phyloP scores from a whole-genome alignment of 495 filamentous ascomycete species.

The Bryoglossum gracile region DNA sequence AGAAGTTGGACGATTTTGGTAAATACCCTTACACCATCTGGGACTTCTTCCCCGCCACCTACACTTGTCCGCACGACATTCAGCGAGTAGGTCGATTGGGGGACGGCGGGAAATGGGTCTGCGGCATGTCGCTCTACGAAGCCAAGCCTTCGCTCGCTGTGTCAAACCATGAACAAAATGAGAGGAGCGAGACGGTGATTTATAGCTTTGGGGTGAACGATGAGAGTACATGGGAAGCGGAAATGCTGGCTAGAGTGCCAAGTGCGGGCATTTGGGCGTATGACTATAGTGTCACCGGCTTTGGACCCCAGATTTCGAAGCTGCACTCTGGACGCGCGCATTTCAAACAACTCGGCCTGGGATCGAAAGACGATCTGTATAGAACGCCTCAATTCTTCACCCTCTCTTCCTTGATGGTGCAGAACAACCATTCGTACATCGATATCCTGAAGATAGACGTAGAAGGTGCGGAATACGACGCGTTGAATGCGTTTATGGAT shows the following conservation, averaged over 20 bases:
- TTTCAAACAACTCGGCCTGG: conserved; percentile 25
- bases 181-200: conserved; percentile 13
- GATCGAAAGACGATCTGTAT: conserved; percentile 13
- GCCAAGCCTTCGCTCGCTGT: conserved; percentile 2
- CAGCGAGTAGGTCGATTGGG: conserved; percentile 28
- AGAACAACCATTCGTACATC: conserved; percentile 29
- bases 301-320: conserved; percentile 20
- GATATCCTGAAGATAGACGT: conserved; percentile 33
- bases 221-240: conserved; percentile 26
- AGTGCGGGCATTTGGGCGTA: conserved; percentile 25
- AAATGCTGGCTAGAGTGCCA: conserved; percentile 26
- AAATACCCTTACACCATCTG: conserved; percentile 28
- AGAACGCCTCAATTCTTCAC: conserved; percentile 25
- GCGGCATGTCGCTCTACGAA: conserved; percentile 26
- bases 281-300: conserved; percentile 26
- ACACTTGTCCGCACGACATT: conserved; percentile 29
- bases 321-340: conserved; percentile 11
- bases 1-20: conserved; percentile 8
- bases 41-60: conserved; percentile 28
- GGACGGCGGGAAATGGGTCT: conserved; percentile 33
- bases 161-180: neutral
- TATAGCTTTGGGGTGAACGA: conserved; percentile 29
- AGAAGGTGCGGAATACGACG: conserved; percentile 27
- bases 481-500: conserved; percentile 24
- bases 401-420: conserved; percentile 24